phyloP scores from a whole-genome alignment of 352 stramenopile species.

The Pythium periplocum region DNA sequence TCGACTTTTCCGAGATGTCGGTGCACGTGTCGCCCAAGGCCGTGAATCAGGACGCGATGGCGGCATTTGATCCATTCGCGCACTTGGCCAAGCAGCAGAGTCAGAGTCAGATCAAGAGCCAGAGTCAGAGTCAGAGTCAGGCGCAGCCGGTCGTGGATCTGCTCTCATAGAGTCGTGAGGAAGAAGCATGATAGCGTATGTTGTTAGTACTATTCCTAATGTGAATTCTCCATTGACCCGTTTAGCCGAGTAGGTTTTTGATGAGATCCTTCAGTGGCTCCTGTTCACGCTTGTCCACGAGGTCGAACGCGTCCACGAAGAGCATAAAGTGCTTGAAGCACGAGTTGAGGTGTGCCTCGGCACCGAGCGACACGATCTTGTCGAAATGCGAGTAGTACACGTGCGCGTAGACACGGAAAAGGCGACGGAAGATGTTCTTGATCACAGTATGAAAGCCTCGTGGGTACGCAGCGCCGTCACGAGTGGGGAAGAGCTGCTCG shows the following conservation, averaged over 20 bases:
- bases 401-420: slow-evolving; percentile 97
- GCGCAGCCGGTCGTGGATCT: neutral
- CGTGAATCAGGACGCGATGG: slow-evolving; percentile 12
- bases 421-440: slow-evolving; percentile 92
- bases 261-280: slow-evolving; percentile 94
- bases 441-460: slow-evolving; percentile 80
- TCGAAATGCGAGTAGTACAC: slow-evolving; percentile 97
- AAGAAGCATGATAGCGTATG: no score
- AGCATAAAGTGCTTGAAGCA: slow-evolving; percentile 99
- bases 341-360: slow-evolving; percentile 96
- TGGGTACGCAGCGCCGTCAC: slow-evolving; percentile 62
- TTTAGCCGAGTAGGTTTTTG: slow-evolving; percentile 76
- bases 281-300: slow-evolving; percentile 92
- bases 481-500: slow-evolving; percentile 64
- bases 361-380: slow-evolving; percentile 91
- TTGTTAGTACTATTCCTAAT: no score
- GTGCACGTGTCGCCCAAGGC: slow-evolving; percentile 38
- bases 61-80: slow-evolving; percentile 39
- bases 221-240: no score
- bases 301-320: slow-evolving; percentile 93
- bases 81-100: slow-evolving; percentile 12
- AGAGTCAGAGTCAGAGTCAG: neutral
- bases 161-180: neutral
- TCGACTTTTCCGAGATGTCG: slow-evolving; percentile 63
- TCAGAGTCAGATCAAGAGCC: slow-evolving; percentile 1